These are phyloP conservation scores for Alternaria burnsii DNA, from an alignment of 2,329 filamentous ascomycete genomes.

Conservation along the genomic window DNA sequence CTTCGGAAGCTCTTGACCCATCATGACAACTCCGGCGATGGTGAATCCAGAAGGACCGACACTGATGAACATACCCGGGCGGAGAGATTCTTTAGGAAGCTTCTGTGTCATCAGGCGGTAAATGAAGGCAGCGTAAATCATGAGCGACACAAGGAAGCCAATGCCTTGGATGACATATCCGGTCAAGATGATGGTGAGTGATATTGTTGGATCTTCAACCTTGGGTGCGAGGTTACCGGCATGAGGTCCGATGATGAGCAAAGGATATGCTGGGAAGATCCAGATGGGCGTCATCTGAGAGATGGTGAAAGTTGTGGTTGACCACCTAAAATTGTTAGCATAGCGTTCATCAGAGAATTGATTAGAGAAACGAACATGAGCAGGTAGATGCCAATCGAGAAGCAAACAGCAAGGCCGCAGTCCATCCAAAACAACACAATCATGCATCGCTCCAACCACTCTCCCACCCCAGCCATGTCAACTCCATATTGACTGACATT, in stretches of 20 bases:
- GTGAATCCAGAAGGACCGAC: constrained; percentile 80
- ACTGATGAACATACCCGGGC: constrained; percentile 86
- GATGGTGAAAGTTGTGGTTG: constrained; percentile 73
- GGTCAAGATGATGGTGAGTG: constrained; percentile 66
- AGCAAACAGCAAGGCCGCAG: constrained; percentile 69
- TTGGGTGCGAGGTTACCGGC: constrained; percentile 66
- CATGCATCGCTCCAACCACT: constrained; percentile 66
- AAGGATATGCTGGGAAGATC: constrained; percentile 86
- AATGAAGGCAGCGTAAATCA: constrained; percentile 85
- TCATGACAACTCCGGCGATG: constrained; percentile 66
- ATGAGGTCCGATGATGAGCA: constrained; percentile 78
- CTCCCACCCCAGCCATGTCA: constrained; percentile 57
- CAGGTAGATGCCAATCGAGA: constrained; percentile 76
- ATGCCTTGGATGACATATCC: constrained; percentile 70
- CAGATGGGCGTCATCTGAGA: constrained; percentile 87
- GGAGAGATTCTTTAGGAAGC: constrained; percentile 75
- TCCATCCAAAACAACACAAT: constrained; percentile 79
- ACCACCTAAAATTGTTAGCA: constrained; percentile 60
- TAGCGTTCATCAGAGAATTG: not conserved
- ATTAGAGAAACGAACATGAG: constrained; percentile 64
- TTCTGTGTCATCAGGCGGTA: constrained; percentile 91
- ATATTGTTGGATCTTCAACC: constrained; percentile 50
- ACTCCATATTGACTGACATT: constrained; percentile 80
- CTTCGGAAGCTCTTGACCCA: constrained; percentile 61
- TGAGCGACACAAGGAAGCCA: constrained; percentile 72